A percentile compares a stretch with the other conserved stretches of the same genome.
phyloP scores from a whole-genome alignment of 2,329 filamentous ascomycete genomes.

The Fusarium pseudocircinatum region DNA sequence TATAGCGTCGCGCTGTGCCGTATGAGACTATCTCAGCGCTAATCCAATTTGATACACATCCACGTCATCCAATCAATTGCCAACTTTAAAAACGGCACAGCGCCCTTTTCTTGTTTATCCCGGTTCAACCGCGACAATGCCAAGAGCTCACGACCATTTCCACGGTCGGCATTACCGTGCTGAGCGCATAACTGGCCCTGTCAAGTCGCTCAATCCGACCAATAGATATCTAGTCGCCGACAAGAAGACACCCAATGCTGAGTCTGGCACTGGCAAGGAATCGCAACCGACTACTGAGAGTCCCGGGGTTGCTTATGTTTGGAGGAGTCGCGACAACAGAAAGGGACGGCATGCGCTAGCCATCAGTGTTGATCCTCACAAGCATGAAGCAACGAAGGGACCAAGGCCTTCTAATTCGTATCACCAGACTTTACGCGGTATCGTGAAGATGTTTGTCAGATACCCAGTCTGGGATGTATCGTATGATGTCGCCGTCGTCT shows the following conservation, averaged over 20 bases:
- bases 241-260: not conserved
- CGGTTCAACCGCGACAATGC: not conserved
- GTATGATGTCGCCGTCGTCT: constrained; percentile 53
- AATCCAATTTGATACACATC: not conserved
- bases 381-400: constrained; percentile 27
- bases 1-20: not conserved
- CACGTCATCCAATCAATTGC: not conserved
- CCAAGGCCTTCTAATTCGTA: constrained; percentile 40
- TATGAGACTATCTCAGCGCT: not conserved
- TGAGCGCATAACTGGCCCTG: constrained; percentile 2
- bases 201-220: constrained; percentile 12
- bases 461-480: constrained; percentile 56
- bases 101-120: not conserved
- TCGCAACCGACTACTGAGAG: not conserved
- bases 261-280: not conserved
- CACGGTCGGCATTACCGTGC: constrained; percentile 12
- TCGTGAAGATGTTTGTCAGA: constrained; percentile 49
- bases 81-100: not conserved
- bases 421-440: constrained; percentile 41
- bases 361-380: constrained; percentile 29
- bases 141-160: constrained; percentile 11
- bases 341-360: constrained; percentile 52
- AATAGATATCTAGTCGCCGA: not conserved
- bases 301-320: constrained; percentile 48
- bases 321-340: constrained; percentile 55